Conservation (phyloP, 2,329 filamentous ascomycete species). For the Ascochyta viciae-villosae region DNA sequence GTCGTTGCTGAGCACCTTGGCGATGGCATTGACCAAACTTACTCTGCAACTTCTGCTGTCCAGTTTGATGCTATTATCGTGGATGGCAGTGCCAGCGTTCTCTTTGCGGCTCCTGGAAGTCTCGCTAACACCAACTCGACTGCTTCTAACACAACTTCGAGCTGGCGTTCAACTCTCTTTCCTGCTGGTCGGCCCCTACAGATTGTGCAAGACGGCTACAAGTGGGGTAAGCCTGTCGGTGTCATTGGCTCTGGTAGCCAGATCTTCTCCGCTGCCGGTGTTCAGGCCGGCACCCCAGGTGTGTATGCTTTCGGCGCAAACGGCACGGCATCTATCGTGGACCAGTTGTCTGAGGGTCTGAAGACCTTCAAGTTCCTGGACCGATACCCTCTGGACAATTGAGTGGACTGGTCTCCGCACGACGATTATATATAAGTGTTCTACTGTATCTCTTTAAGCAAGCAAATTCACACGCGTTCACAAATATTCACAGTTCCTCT, state of each 20-base stretch:
- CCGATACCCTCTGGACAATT: constrained; percentile 65
- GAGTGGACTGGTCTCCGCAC: background rate
- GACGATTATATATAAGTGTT: background rate
- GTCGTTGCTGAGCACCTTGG: constrained; percentile 67
- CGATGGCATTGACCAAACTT: constrained; percentile 66
- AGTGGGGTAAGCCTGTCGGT: constrained; percentile 74
- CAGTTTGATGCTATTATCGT: constrained; percentile 70
- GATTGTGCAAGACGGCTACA: constrained; percentile 68
- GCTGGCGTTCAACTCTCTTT: constrained; percentile 61
- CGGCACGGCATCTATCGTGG: constrained; percentile 27
- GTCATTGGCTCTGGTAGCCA: constrained; percentile 59
- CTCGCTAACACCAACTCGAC: constrained; percentile 38
- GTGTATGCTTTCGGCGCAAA: constrained; percentile 32
- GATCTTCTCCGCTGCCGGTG: constrained; percentile 54
- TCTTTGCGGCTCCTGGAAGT: constrained; percentile 58
- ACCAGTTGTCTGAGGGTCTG: constrained; percentile 59
- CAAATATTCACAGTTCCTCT: background rate
- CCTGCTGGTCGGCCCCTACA: constrained; percentile 68
- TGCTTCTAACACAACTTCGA: constrained; percentile 27
- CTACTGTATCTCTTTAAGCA: background rate
- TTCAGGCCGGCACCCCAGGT: constrained; percentile 52
- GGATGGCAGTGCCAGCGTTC: constrained; percentile 59
- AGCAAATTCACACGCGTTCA: background rate
- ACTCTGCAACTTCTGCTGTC: constrained; percentile 68
- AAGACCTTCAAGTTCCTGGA: constrained; percentile 70